phyloP scores from a whole-genome alignment of 2,329 filamentous ascomycete genomes.

The Sporothrix variecibatus region DNA sequence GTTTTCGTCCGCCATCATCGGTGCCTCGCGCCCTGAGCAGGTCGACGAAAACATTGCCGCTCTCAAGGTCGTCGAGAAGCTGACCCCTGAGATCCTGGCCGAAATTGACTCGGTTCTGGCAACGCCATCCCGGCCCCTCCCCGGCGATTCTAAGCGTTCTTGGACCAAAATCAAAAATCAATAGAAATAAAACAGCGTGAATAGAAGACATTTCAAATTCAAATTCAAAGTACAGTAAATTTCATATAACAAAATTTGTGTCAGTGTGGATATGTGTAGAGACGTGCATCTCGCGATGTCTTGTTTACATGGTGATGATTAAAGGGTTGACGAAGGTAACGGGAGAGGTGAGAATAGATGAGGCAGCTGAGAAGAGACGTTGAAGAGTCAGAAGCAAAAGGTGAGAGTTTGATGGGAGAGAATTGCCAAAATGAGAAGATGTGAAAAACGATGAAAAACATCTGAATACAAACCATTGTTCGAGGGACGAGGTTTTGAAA shows the following conservation, averaged over 20 bases:
- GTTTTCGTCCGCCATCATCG: slow-evolving; percentile 55
- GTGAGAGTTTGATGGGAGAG: neutral
- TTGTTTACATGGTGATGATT: neutral
- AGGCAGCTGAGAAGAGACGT: neutral
- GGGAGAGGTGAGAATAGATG: neutral
- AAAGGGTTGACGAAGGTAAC: neutral
- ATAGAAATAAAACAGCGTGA: neutral
- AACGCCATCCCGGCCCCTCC: slow-evolving; percentile 25
- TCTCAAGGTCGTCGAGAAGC: slow-evolving; percentile 48
- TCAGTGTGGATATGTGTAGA: neutral
- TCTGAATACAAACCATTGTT: neutral
- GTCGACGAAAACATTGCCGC: slow-evolving; percentile 54
- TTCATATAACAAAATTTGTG: neutral
- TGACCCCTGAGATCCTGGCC: slow-evolving; percentile 53
- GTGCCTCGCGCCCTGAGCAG: slow-evolving; percentile 54
- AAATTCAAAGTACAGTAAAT: neutral
- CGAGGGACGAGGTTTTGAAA: neutral
- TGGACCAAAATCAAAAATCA: neutral
- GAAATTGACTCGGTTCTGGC: slow-evolving; percentile 50
- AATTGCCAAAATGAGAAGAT: neutral
- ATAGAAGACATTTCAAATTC: neutral
- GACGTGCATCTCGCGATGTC: neutral
- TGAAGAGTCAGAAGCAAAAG: neutral
- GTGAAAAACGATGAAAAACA: neutral
- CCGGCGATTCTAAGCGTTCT: slow-evolving; percentile 17